Base-by-base conservation (phyloP, 805 yeast species). In the Candida montana region DNA sequence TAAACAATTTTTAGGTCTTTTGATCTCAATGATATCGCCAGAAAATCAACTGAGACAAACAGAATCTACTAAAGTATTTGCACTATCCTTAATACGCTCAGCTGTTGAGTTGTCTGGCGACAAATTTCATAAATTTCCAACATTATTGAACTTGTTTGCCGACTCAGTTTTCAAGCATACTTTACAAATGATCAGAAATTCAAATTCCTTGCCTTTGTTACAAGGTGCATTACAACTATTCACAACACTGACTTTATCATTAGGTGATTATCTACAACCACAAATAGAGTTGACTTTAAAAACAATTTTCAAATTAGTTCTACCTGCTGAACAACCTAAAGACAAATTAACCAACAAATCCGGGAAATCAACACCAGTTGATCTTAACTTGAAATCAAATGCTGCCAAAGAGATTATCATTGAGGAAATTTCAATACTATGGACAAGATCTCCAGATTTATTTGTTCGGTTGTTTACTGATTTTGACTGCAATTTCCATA, bases 401-500 rank as follows among this genome's bases (percentile, higher is more conserved):
- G 44, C 66, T n/a, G 64, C 81, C 2, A 83, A 91, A 50, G 99
- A 93, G 58, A 70, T 86, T 45, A 69, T 93, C 50, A 74, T 90
- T 32, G 99, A 93, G 62, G 80, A 90, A 11, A 64, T 91, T 2
- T 84, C 96, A 3, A 78, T 83, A 36, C 63, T 85, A 23, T 85
- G 95, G 95, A 74, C 82, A 5, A 73, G 95, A 44, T 77, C 86
- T 0, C 91, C 96, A 2, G 65, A 74, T 4, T 81, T 87, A 43
- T 88, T 89, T 59, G 76, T 88, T 12, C 75, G 79, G 33, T 61
- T 90, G 28, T 93, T 85, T 58, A 80, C 85, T 41, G 81, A 81
- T 42, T 93, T 80, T 59, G 99, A 93, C 60, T 91, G 98, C 62
- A 91, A 88, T 56, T 80, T 88, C 49, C 95, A 88, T 46, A 77